These are phyloP conservation scores for Tephrocybe sp. DNA, from an alignment of 768 basidiomycete genomes.

Conservation along the genomic window DNA sequence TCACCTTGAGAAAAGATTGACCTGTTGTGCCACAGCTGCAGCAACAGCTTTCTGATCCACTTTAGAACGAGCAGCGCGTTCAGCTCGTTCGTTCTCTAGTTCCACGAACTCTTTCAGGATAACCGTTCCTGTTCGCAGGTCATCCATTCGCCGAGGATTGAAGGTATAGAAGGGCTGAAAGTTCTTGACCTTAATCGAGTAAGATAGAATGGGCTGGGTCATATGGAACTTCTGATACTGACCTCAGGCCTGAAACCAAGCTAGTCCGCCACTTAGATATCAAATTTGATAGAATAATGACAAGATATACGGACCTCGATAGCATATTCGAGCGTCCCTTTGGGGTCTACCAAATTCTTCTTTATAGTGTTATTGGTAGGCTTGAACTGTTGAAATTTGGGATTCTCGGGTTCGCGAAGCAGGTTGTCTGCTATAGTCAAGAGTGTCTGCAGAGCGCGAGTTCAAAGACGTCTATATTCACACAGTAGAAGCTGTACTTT, in stretches of 20 bases:
- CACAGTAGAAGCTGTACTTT: conserved; percentile 45
- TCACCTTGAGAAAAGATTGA: conserved; percentile 18
- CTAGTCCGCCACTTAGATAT: no score
- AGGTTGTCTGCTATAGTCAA: conserved; percentile 73
- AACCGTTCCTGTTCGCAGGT: conserved; percentile 61
- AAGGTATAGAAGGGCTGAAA: conserved; percentile 78
- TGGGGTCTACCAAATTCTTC: conserved; percentile 63
- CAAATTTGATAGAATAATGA: no score
- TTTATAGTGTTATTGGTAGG: conserved; percentile 70
- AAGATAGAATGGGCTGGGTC: neutral
- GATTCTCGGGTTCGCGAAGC: conserved; percentile 68
- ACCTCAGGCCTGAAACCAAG: conserved; percentile 78
- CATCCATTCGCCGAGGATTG: conserved; percentile 47
- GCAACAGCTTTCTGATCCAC: conserved; percentile 60
- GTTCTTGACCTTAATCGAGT: conserved; percentile 50
- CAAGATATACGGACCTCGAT: conserved; percentile 55
- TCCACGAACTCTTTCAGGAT: conserved; percentile 66
- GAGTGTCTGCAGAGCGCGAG: conserved; percentile 49
- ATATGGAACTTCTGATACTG: neutral
- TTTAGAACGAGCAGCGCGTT: conserved; percentile 45
- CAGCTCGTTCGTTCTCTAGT: conserved; percentile 50
- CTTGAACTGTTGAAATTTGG: conserved; percentile 75
- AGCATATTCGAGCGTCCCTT: conserved; percentile 80
- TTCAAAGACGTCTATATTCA: conserved; percentile 19
- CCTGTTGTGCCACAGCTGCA: conserved; percentile 57